Base-by-base conservation (phyloP, 371 early-diverging fungal genomes). In the Mucor velutinosus region DNA sequence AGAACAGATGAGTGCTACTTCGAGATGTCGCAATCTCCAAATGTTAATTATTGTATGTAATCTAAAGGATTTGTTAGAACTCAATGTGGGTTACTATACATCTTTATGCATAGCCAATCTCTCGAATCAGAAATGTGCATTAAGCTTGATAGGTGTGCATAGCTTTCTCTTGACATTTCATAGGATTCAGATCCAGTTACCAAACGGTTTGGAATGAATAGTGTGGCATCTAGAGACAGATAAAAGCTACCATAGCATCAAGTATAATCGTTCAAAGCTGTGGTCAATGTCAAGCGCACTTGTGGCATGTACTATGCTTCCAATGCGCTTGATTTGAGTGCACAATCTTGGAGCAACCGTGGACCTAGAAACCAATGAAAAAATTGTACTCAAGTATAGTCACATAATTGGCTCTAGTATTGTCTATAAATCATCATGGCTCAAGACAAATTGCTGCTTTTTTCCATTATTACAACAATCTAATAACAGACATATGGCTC, bases 401-500 rank as follows among this genome's bases (percentile, higher is more conserved):
- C 53, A 53, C 53, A 53, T 27, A 27, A 53, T 53, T 27, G 53
- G 27, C 27, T 25, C 53, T 25, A 27, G 15, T 15, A 53, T 53
- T 53, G 14, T 10, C 3, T 23, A 53, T 27, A 27, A 53, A 53
- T 25, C 27, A 53, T 53, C 53, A 53, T 53, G 23, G 25, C 27
- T 4, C 23, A 27, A 27, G 53, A 53, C 23, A 6, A 27, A 19
- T 25, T 53, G 53, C 27, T 53, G 51, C 27, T 53, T 53, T 27
- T 53, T 12, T 12, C 37, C 6, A 10, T 35, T 6, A 27, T 15
- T 27, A 27, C 27, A 53, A 53, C 23, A 33, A 62, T 49, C 35
- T 62, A 51, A 41, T 23, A 21, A 35, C 25, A 29, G 59, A 58
- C 8, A 58, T 4, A 70, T 70, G 71, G 62, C 71, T 51, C 58